phyloP scores from a whole-genome alignment of 176 grass and related monocot genomes.

The Hyparrhenia diplandra region DNA sequence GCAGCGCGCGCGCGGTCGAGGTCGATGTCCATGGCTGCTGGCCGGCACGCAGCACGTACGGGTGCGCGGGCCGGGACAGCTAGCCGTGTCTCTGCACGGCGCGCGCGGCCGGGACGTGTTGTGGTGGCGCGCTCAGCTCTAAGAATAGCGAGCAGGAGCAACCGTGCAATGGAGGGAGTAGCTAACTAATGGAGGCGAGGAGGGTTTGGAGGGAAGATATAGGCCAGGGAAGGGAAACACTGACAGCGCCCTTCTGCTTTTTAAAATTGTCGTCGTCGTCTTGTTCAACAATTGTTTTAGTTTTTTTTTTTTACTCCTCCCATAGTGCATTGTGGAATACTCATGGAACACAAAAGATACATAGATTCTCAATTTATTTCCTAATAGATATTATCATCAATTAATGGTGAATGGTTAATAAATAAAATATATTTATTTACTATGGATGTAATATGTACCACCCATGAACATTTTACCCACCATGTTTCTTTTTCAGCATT shows the following conservation, averaged over 20 bases:
- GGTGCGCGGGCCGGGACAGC: not conserved
- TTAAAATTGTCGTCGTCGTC: not conserved
- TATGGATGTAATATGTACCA: too few relatives aligned
- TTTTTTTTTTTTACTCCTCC: not conserved
- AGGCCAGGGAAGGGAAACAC: not conserved
- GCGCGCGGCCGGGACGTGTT: not conserved
- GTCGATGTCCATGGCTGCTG: slow-evolving; percentile 72
- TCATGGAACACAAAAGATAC: too few relatives aligned
- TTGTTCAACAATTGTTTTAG: not conserved
- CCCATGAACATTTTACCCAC: too few relatives aligned
- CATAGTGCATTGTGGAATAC: too few relatives aligned
- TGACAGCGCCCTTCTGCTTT: not conserved
- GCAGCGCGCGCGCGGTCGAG: slow-evolving; percentile 70
- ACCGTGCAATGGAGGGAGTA: not conserved
- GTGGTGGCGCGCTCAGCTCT: not conserved
- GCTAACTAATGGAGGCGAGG: slow-evolving; percentile 32
- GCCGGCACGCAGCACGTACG: not conserved
- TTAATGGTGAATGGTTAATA: too few relatives aligned
- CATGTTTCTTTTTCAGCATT: too few relatives aligned
- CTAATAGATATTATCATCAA: too few relatives aligned
- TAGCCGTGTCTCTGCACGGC: slow-evolving; percentile 12
- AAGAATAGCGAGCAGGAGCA: slow-evolving; percentile 40
- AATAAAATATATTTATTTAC: too few relatives aligned
- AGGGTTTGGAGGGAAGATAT: slow-evolving; percentile 46
- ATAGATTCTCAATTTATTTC: too few relatives aligned